Base-by-base conservation (phyloP, 805 yeast genomes). In the Ogataea parapolymorpha region DNA sequence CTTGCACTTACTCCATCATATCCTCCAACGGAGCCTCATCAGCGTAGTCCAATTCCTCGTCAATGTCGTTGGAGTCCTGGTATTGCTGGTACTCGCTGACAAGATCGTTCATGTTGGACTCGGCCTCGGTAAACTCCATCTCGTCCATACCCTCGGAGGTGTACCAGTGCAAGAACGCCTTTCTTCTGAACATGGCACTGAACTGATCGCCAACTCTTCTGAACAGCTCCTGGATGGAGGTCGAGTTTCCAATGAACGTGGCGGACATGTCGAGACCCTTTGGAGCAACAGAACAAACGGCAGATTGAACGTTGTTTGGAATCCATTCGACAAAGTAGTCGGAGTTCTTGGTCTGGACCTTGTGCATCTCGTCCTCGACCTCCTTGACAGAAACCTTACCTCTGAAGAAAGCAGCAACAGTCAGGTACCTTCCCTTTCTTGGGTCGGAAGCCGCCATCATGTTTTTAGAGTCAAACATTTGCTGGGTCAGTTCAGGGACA, bases 401-500 rank as follows among this genome's bases (percentile, higher is more conserved):
- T 67, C 96, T 80, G 73, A 87, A 89, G 72, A 89, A 85, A 13
- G 96, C 90, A 26, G 96, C 95, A 43, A 87, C 95, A 8, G 96
- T 86, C 63, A 89, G 73, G 67, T 89, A 89, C 63, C 95, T 79
- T 54, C 96, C 96, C 62, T 82, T 81, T 69, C 82, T 75, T 54
- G 96, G 95, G 66, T 89, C 90, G 15, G 91, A 78, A 35, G 95
- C 96, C 28, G 96, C 95, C 96, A 89, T 89, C 93, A 89, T 85
- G 67, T 87, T 89, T 64, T 79, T 83, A 41, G 95, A 76, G 63
- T 88, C 95, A 61, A 89, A 88, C 82, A 89, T 79, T 69, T 89
- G 96, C 69, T 86, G 95, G 35, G 96, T 86, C 58, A 89, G 78
- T 68, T 89, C 96, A 28, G 93, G 91, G 35, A 89, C 96, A 31